A percentile compares a stretch with the other conserved stretches of the same genome.
phyloP scores from a whole-genome alignment of 1,139 yeast species.

The Debaryomycetaceae sp. region DNA sequence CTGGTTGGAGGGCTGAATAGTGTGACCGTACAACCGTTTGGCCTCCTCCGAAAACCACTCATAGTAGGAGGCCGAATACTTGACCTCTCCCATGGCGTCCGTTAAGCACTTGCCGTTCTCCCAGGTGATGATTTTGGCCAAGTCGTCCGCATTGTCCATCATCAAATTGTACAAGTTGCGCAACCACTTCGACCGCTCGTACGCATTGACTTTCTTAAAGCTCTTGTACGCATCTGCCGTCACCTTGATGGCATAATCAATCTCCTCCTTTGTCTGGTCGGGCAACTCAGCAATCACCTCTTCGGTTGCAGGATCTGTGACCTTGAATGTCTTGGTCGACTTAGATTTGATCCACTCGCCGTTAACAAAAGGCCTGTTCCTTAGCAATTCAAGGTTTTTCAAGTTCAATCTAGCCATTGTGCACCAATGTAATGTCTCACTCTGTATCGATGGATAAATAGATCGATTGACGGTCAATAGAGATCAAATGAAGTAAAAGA shows the following conservation, averaged over 20 bases:
- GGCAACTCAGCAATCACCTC: slow-evolving; percentile 54
- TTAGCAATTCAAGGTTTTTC: slow-evolving; percentile 54
- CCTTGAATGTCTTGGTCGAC: slow-evolving; percentile 56
- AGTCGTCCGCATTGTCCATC: slow-evolving; percentile 40
- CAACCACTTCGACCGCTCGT: slow-evolving; percentile 65
- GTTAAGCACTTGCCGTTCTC: slow-evolving; percentile 42
- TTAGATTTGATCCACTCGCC: slow-evolving; percentile 65
- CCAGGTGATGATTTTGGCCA: slow-evolving; percentile 40
- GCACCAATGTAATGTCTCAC: not conserved
- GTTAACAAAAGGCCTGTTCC: slow-evolving; percentile 58
- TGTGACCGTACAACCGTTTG: slow-evolving; percentile 38
- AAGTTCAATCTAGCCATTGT: slow-evolving; percentile 27
- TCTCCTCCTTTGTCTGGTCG: slow-evolving; percentile 52
- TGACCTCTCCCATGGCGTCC: slow-evolving; percentile 41
- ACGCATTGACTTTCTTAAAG: slow-evolving; percentile 57
- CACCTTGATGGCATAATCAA: slow-evolving; percentile 57
- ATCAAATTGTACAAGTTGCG: slow-evolving; percentile 49
- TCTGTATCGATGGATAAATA: not conserved
- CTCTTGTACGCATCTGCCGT: slow-evolving; percentile 59
- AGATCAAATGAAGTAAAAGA: too few relatives aligned
- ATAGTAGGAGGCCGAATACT: slow-evolving; percentile 42
- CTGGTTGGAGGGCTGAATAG: slow-evolving; percentile 38
- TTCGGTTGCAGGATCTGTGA: slow-evolving; percentile 72
- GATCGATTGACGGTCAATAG: too few relatives aligned
- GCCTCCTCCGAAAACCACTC: slow-evolving; percentile 48